phyloP scores from a whole-genome alignment of 2,329 filamentous ascomycete species.

The Erysiphe pisi region DNA sequence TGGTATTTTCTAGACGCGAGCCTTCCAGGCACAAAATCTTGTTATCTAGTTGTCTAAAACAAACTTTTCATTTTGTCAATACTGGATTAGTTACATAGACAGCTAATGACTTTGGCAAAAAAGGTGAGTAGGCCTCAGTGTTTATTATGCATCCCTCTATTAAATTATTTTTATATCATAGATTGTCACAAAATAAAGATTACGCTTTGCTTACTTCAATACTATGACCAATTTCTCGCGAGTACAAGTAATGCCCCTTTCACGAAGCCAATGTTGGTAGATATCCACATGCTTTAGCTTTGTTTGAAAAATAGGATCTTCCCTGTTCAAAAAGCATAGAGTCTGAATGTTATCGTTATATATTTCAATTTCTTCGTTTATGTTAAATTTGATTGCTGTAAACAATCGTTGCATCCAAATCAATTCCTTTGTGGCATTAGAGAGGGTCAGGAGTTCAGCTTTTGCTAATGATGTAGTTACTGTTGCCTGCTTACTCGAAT shows the following conservation, averaged over 20 bases:
- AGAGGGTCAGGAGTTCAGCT: background rate
- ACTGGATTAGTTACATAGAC: too few species aligned
- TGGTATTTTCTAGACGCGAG: too few species aligned
- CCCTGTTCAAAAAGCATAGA: background rate
- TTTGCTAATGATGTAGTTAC: constrained; percentile 23
- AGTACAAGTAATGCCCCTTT: background rate
- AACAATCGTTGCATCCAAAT: constrained; percentile 20
- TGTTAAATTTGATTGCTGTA: background rate
- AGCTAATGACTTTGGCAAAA: too few species aligned
- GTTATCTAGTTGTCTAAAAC: too few species aligned
- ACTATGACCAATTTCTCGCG: too few species aligned
- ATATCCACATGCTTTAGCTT: constrained; percentile 20
- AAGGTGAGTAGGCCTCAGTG: too few species aligned
- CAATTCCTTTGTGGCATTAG: constrained; percentile 11
- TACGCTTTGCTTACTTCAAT: constrained; percentile 61
- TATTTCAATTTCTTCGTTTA: background rate
- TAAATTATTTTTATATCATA: constrained; percentile 32
- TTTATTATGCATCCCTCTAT: too few species aligned
- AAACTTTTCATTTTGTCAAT: too few species aligned
- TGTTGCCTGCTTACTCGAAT: constrained; percentile 22
- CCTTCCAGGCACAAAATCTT: too few species aligned
- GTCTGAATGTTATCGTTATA: constrained; percentile 25
- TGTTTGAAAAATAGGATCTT: background rate
- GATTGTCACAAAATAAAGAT: constrained; percentile 83
- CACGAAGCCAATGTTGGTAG: constrained; percentile 16